phyloP scores from a whole-genome alignment of 2,329 filamentous ascomycete genomes.

The Aspergillus sojae region DNA sequence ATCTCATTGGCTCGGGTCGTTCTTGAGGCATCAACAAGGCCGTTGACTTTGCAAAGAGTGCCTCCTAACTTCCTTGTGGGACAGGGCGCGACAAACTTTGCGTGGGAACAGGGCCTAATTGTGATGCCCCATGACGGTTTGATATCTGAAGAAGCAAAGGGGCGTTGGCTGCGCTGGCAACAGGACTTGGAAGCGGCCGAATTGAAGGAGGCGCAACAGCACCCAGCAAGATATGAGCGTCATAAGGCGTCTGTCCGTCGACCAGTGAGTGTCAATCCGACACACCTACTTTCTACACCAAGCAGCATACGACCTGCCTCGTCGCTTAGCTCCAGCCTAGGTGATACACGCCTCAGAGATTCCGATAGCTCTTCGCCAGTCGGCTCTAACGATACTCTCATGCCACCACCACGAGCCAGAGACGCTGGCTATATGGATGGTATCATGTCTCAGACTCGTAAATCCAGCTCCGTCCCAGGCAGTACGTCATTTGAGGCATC shows the following conservation, averaged over 20 bases:
- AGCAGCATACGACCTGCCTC: conserved; percentile 15
- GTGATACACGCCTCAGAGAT: background rate
- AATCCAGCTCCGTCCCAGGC: background rate
- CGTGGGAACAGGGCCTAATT: conserved; percentile 73
- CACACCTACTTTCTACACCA: conserved; percentile 22
- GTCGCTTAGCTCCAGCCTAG: background rate
- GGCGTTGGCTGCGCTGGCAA: conserved; percentile 79
- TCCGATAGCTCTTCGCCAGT: conserved; percentile 6
- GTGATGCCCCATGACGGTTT: conserved; percentile 74
- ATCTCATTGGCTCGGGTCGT: conserved; percentile 84
- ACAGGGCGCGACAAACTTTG: conserved; percentile 83
- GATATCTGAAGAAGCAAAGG: conserved; percentile 75
- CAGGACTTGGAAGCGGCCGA: conserved; percentile 68
- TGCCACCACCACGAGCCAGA: background rate
- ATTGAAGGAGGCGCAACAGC: conserved; percentile 42
- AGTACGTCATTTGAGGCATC: background rate
- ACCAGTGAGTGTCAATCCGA: conserved; percentile 26
- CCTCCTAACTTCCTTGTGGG: conserved; percentile 91
- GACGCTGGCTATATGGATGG: conserved; percentile 13
- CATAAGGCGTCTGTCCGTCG: conserved; percentile 27
- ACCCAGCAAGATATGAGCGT: conserved; percentile 23
- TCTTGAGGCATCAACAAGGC: conserved; percentile 73
- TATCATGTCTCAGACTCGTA: background rate
- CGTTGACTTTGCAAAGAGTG: conserved; percentile 82
- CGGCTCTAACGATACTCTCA: background rate